Evolutionary conservation across 306 rosid genomes (phyloP), one percentile per base, ranked within the genome.

Genomic region (Aeschynomene evenia): DNA sequence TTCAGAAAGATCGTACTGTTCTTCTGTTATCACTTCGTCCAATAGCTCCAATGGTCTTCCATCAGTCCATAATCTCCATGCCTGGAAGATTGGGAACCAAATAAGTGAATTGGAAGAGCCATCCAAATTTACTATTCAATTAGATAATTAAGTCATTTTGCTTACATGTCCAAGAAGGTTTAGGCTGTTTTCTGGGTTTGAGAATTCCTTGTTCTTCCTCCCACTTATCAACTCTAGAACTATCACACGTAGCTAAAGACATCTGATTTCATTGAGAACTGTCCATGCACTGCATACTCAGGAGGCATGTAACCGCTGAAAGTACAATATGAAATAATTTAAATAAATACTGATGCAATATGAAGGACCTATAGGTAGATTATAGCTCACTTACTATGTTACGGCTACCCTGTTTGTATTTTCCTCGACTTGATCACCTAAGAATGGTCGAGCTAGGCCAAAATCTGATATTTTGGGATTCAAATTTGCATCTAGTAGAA

Each of bases 271-370:
- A 12, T 1, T 11, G 46, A 39, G 13, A 40, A 40, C 3, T 40
- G 46, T 2, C 46, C 46, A 12, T 40, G 16, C 46, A 40, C 6
- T 2, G 72, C 69, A 21, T 82, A 82, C 28, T 77, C 75, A 0
- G 83, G 83, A 56, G 85, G 68, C 85, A 83, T 83, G 21, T 77
- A 83, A 34, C 84, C 76, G 12, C 84, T 80, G 51, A 40, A 40
- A 40, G 16, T 10, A 40, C 46, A 40, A 40, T 11, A 11, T 40
- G 46, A 40, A 40, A 12, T 13, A 40, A 12, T 13, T 11, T 10
- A 40, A 40, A 2, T 12, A 40, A 40, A 11, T 12, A 40, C n/a
- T 11, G 13, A 3, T 40, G 16, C 46, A 40, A 40, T 40, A 10
- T 40, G n/a, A 40, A 40, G 13, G 16, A 13, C 12, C 16, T 13